Base-by-base conservation (phyloP, 768 basidiomycete species). In the Psilocybe azurescens region DNA sequence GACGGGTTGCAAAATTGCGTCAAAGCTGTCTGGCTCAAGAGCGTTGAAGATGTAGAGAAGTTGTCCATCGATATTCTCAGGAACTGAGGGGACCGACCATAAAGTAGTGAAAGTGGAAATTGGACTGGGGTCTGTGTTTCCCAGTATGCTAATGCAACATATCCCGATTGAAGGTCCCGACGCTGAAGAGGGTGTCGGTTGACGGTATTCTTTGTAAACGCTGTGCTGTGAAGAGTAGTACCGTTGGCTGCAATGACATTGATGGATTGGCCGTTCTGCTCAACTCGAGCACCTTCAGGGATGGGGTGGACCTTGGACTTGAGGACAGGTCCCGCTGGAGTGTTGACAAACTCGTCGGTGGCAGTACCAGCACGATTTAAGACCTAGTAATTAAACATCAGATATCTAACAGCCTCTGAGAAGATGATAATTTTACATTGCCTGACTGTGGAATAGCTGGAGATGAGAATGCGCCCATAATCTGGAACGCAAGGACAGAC, bases 11-110 rank as follows among this genome's bases (percentile, higher is more conserved):
- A 70, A 41, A 36, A 73, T 73, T 5, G 58, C 65, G 39, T 58
- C 60, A 48, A 65, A 65, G 20, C 59, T 58, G 14, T 44, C 47
- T 6, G 64, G 64, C 5, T 58, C 55, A n/a, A 73, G 61, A 4
- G 54, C 61, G 49, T 66, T 67, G 53, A 71, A 71, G n/a, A 70
- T 52, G 65, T 69, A 73, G 29, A 73, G 46, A 1, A 66, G 61
- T 38, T 73, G 69, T 0, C 68, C 70, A 29, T 63, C 53, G n/a
- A 60, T 20, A 1, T 55, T 66, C 2, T 58, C 32, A 8, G 70
- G 70, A 2, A 32, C 53, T 13, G 69, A 55, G 10, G 72, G 72
- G 13, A 73, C 70, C n/a, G 46, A 47, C 68, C 69, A 73, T 13
- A 61, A 54, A 6, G 67, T 63, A 3, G 55, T 50, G 49, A 68